Percentiles rank a stretch among this genome's conserved stretches.
These are phyloP conservation scores for Backusella macrospora DNA, from an alignment of 192 early-diverging fungal species.

Conservation along the genomic window DNA sequence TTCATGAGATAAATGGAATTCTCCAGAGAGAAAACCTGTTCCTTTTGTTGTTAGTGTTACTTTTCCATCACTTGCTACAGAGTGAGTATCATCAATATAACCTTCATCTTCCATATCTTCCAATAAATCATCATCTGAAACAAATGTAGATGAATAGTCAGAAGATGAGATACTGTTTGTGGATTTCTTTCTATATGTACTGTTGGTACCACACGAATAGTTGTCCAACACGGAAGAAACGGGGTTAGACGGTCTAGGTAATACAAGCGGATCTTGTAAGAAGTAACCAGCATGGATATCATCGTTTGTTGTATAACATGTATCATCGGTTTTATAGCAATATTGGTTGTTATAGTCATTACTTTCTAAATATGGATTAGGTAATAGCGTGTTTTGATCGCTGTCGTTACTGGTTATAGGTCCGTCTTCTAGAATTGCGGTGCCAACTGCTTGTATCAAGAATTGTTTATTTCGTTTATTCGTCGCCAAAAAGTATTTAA, in stretches of 20 bases:
- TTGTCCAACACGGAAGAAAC: constrained; percentile 7
- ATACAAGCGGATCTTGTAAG: constrained; percentile 4
- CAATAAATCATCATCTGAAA: background rate
- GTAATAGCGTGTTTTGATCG: constrained; percentile 12
- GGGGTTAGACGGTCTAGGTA: constrained; percentile 15
- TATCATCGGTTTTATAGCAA: constrained; percentile 14
- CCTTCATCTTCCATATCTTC: background rate
- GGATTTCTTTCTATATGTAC: constrained; percentile 4
- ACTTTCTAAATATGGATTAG: constrained; percentile 8
- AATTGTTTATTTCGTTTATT: constrained; percentile 51
- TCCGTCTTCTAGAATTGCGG: constrained; percentile 22
- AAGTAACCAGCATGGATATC: background rate
- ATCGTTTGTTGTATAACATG: background rate
- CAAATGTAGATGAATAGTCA: background rate
- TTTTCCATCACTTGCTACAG: background rate
- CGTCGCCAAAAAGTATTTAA: constrained; percentile 53
- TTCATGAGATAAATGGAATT: background rate
- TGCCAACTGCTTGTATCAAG: constrained; percentile 52
- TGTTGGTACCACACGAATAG: constrained; percentile 2
- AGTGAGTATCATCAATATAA: background rate
- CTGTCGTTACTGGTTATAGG: constrained; percentile 4
- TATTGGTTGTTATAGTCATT: background rate
- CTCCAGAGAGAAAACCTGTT: background rate
- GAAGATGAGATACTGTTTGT: background rate
- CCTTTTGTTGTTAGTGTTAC: constrained; percentile 4